These are phyloP conservation scores for Kodamaea leandrae DNA, from an alignment of 805 yeast species.

Conservation along the genomic window DNA sequence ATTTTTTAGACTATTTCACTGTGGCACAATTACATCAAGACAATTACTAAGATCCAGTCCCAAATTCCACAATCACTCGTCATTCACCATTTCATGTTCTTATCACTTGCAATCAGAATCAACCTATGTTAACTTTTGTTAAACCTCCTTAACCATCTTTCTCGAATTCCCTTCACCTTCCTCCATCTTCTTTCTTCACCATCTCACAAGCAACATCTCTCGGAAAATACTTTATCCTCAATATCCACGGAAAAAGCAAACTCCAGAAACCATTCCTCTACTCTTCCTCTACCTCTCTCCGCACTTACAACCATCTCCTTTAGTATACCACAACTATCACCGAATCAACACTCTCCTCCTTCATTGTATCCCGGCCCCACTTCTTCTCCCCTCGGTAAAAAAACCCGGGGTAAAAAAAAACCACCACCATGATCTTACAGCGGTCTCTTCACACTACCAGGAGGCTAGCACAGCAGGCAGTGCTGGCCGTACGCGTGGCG, in stretches of 20 bases:
- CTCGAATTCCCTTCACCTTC: not conserved
- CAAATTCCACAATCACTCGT: no score
- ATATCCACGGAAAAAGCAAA: not conserved
- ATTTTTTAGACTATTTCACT: not conserved
- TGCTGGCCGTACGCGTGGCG: not conserved
- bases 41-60: no score
- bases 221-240: not conserved
- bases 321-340: no score
- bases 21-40: no score
- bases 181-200: not conserved
- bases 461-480: not conserved
- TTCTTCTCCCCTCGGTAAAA: not conserved
- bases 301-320: not conserved
- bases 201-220: not conserved
- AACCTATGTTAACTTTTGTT: not conserved
- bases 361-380: not conserved
- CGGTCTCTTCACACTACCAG: not conserved
- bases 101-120: no score
- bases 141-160: not conserved
- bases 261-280: no score
- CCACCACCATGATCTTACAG: not conserved
- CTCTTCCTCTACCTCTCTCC: not conserved
- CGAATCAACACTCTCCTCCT: no score
- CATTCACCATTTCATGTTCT: no score
- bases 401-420: slow-evolving; percentile 2